phyloP scores from a whole-genome alignment of 768 basidiomycete genomes.

The Naganishia kalamii region DNA sequence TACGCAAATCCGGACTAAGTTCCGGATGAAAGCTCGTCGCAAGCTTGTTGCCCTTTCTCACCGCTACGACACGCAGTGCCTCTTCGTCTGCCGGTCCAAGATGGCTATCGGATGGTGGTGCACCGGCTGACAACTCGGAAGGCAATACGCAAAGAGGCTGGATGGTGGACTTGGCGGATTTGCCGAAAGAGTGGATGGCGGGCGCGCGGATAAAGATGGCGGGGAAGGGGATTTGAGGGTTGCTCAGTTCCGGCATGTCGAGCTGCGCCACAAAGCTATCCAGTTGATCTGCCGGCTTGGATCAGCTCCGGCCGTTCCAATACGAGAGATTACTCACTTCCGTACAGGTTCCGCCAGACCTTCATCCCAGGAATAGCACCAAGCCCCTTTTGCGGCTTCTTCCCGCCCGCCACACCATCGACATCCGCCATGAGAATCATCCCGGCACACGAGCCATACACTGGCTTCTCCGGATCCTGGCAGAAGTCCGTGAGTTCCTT shows the following conservation, averaged over 20 bases:
- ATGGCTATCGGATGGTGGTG: constrained; percentile 39
- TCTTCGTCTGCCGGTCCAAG: constrained; percentile 49
- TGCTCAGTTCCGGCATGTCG: constrained; percentile 57
- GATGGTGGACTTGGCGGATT: constrained; percentile 51
- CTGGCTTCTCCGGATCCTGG: constrained; percentile 55
- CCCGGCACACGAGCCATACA: constrained; percentile 96
- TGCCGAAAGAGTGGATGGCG: constrained; percentile 43
- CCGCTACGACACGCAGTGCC: constrained; percentile 65
- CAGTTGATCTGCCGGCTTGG: constrained; percentile 52
- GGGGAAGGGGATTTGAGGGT: constrained; percentile 61
- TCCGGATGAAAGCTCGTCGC: constrained; percentile 93
- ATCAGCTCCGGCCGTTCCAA: not conserved
- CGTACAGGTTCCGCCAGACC: constrained; percentile 85
- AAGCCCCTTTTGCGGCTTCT: constrained; percentile 62
- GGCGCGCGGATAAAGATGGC: constrained; percentile 94
- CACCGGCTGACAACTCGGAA: constrained; percentile 50
- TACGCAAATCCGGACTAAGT: constrained; percentile 73
- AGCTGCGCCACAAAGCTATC: constrained; percentile 86
- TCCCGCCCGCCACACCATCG: constrained; percentile 58
- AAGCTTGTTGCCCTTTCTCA: constrained; percentile 75
- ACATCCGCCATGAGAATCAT: constrained; percentile 74
- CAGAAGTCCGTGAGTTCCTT: constrained; percentile 72
- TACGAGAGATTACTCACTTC: constrained; percentile 56
- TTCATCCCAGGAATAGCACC: constrained; percentile 66
- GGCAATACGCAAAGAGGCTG: constrained; percentile 68